These are phyloP conservation scores for Pinus taeda DNA, from an alignment of 75 land plant genomes.

Conservation along the genomic window DNA sequence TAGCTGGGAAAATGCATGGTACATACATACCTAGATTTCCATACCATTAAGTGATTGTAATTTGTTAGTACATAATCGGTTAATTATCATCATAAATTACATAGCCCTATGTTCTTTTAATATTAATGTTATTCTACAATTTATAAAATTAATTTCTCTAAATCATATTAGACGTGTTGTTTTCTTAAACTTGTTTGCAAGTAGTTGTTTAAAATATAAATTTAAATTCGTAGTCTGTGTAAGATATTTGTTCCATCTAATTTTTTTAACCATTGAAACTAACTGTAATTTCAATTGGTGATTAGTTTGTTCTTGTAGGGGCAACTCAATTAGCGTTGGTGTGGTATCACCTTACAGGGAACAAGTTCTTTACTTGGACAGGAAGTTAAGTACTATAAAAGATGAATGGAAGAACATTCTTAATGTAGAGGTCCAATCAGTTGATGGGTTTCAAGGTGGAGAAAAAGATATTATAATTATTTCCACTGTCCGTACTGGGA, in stretches of 20 bases:
- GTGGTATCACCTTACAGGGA: slow-evolving; percentile 72
- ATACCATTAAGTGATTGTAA: too few species aligned
- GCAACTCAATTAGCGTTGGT: slow-evolving; percentile 44
- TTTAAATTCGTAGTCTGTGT: too few species aligned
- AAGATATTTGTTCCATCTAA: neutral
- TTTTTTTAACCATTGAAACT: neutral
- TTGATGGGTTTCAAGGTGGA: slow-evolving; percentile 94
- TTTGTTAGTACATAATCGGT: too few species aligned
- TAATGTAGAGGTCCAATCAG: slow-evolving; percentile 52
- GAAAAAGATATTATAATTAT: slow-evolving; percentile 79
- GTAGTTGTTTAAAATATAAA: too few species aligned
- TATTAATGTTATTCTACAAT: too few species aligned
- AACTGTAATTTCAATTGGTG: neutral
- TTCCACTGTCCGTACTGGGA: slow-evolving; percentile 62
- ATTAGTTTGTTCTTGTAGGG: slow-evolving; percentile 26
- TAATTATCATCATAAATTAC: too few species aligned
- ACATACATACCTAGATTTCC: too few species aligned
- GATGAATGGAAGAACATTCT: slow-evolving; percentile 22
- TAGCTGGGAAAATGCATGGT: too few species aligned
- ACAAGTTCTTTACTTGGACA: slow-evolving; percentile 57
- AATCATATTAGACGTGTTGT: too few species aligned
- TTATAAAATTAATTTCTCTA: too few species aligned
- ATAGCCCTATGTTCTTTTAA: too few species aligned
- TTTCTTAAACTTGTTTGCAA: too few species aligned
- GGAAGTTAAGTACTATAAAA: slow-evolving; percentile 15